These are phyloP conservation scores for Vicia villosa DNA, from an alignment of 306 rosid genomes.

Conservation along the genomic window DNA sequence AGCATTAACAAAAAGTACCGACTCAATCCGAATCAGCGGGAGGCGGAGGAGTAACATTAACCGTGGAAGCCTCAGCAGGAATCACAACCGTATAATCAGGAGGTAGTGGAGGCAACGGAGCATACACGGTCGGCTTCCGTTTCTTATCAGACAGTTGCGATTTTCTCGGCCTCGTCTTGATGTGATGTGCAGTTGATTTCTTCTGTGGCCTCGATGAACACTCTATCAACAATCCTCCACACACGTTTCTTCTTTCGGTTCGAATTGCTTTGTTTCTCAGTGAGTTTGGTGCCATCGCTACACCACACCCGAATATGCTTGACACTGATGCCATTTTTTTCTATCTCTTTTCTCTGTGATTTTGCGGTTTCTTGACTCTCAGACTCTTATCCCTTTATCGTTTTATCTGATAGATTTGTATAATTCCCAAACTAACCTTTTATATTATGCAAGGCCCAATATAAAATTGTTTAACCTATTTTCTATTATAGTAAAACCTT, in stretches of 20 bases:
- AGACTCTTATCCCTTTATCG: background rate
- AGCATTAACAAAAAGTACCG: conserved; percentile 2
- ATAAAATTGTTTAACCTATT: no score
- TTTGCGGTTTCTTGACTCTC: background rate
- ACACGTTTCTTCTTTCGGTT: background rate
- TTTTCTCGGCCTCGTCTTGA: conserved; percentile 81
- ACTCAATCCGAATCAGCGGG: conserved; percentile 15
- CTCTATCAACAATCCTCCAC: conserved; percentile 56
- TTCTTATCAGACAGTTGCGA: conserved; percentile 69
- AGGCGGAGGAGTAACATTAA: background rate
- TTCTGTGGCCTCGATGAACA: conserved; percentile 91
- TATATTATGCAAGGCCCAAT: background rate
- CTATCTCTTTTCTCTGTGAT: background rate
- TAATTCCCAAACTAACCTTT: background rate
- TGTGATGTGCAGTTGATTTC: conserved; percentile 90
- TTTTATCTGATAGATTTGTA: background rate
- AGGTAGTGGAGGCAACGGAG: conserved; percentile 72
- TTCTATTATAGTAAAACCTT: no score
- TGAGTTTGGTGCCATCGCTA: conserved; percentile 31
- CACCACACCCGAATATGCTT: conserved; percentile 42
- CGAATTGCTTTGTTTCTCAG: conserved; percentile 7
- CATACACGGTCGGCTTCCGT: conserved; percentile 70
- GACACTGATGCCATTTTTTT: conserved; percentile 49
- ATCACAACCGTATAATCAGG: conserved; percentile 70
- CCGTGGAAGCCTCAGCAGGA: conserved; percentile 29